Evolutionary conservation across 2,329 filamentous ascomycete species (phyloP).

Genomic region (Mariannaea sp.): DNA sequence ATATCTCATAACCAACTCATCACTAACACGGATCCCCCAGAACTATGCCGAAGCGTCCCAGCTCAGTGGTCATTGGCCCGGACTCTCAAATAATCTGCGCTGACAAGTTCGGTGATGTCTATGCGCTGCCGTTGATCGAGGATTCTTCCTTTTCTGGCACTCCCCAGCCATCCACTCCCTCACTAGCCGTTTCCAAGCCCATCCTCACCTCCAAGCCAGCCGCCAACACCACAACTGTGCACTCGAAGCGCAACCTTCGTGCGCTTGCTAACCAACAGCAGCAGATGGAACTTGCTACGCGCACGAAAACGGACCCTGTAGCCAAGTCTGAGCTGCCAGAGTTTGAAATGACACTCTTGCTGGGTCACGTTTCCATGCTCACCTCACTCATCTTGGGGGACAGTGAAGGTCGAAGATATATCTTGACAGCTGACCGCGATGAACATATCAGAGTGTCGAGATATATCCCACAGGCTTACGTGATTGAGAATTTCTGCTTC

Average conservation of each 20-base stretch:
- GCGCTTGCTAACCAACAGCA: slow-evolving; percentile 64
- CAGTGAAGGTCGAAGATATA: slow-evolving; percentile 51
- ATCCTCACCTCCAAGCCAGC: slow-evolving; percentile 49
- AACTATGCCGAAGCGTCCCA: slow-evolving; percentile 87
- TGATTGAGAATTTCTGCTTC: slow-evolving; percentile 89
- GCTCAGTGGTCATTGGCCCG: slow-evolving; percentile 70
- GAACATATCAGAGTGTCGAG: slow-evolving; percentile 87
- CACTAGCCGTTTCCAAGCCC: slow-evolving; percentile 34
- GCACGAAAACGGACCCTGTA: slow-evolving; percentile 33
- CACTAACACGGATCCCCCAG: slow-evolving; percentile 56
- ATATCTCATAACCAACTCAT: neutral
- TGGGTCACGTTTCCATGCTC: slow-evolving; percentile 95
- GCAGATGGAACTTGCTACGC: slow-evolving; percentile 44
- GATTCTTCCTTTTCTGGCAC: slow-evolving; percentile 19
- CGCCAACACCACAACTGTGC: slow-evolving; percentile 65
- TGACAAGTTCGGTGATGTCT: slow-evolving; percentile 98
- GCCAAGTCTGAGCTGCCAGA: slow-evolving; percentile 46
- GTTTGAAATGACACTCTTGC: slow-evolving; percentile 78
- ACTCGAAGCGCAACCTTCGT: slow-evolving; percentile 65
- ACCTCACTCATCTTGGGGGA: slow-evolving; percentile 69
- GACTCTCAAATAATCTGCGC: slow-evolving; percentile 78
- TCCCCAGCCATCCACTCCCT: slow-evolving; percentile 23
- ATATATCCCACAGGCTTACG: slow-evolving; percentile 78
- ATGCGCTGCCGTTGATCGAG: slow-evolving; percentile 68
- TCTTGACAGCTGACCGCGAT: slow-evolving; percentile 62